Percentiles rank a stretch among this genome's conserved stretches.
phyloP scores from a whole-genome alignment of 1,139 yeast genomes.

The Suhomyces kunorum region DNA sequence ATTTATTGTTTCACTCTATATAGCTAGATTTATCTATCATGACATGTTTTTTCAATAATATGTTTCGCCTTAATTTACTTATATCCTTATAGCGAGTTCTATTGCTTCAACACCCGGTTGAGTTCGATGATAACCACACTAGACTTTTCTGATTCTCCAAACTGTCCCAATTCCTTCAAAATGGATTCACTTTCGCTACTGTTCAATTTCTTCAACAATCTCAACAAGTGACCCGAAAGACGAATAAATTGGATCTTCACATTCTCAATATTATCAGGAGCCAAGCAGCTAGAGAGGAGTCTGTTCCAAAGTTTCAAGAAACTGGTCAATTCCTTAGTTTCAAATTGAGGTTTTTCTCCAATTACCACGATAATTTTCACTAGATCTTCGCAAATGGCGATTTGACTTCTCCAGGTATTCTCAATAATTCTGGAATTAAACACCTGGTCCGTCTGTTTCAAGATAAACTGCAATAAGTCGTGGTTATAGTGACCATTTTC shows the following conservation, averaged over 20 bases:
- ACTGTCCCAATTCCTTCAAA: constrained; percentile 28
- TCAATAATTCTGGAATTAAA: constrained; percentile 36
- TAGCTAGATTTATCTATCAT: too few species aligned
- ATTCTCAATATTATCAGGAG: constrained; percentile 56
- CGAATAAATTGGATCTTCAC: constrained; percentile 55
- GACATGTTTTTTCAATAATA: neutral
- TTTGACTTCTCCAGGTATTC: constrained; percentile 62
- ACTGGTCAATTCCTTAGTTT: constrained; percentile 15
- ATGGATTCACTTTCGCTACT: constrained; percentile 19
- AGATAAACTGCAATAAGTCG: constrained; percentile 29
- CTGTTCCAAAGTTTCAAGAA: constrained; percentile 27
- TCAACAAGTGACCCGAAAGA: constrained; percentile 26
- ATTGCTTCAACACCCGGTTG: constrained; percentile 7
- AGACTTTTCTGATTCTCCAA: constrained; percentile 18
- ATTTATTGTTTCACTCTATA: too few species aligned
- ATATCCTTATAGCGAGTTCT: neutral
- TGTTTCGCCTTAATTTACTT: neutral
- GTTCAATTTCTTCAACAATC: constrained; percentile 18
- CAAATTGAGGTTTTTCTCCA: neutral
- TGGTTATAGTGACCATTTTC: constrained; percentile 20
- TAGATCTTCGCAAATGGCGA: constrained; percentile 43
- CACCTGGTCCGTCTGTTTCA: constrained; percentile 22
- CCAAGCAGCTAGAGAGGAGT: constrained; percentile 35
- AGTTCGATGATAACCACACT: constrained; percentile 27
- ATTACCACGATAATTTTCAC: constrained; percentile 8